These are phyloP conservation scores for Arthrobotrys sphaeroides DNA, from an alignment of 2,329 filamentous ascomycete species.

Conservation along the genomic window DNA sequence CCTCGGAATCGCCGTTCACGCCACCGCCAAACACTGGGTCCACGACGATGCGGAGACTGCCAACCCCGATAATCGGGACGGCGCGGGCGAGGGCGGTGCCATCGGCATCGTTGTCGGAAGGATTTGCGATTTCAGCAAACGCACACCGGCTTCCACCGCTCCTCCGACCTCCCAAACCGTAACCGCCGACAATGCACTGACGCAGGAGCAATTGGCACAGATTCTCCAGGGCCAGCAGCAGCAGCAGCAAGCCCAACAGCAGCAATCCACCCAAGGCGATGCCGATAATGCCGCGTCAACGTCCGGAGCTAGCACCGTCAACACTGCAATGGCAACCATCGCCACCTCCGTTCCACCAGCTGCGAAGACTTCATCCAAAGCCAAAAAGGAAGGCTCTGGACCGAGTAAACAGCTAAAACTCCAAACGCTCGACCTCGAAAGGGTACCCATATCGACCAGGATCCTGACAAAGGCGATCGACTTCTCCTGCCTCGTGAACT, in stretches of 20 bases:
- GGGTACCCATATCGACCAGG: constrained; percentile 75
- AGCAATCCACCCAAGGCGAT: constrained; percentile 26
- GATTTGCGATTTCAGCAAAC: constrained; percentile 69
- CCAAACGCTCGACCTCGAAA: constrained; percentile 78
- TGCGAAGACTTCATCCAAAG: constrained; percentile 34
- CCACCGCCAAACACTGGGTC: constrained; percentile 56
- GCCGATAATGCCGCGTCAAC: constrained; percentile 41
- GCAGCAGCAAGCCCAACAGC: constrained; percentile 47
- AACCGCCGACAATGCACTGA: constrained; percentile 37
- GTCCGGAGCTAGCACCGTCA: constrained; percentile 34
- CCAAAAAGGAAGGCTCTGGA: constrained; percentile 45
- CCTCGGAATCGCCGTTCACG: constrained; percentile 73
- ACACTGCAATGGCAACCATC: constrained; percentile 32
- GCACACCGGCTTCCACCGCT: constrained; percentile 13
- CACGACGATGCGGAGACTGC: constrained; percentile 52
- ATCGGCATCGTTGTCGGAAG: constrained; percentile 74
- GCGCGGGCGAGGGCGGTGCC: constrained; percentile 68
- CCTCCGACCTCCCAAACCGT: constrained; percentile 35
- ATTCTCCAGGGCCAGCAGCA: constrained; percentile 50
- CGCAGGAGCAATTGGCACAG: constrained; percentile 53
- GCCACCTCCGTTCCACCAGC: constrained; percentile 42
- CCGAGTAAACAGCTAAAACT: constrained; percentile 67
- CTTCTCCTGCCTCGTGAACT: constrained; percentile 75
- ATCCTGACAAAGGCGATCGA: constrained; percentile 77
- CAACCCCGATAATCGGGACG: constrained; percentile 49